Conservation (phyloP, 2,329 filamentous ascomycete genomes). For the Pseudogymnoascus sp. region DNA sequence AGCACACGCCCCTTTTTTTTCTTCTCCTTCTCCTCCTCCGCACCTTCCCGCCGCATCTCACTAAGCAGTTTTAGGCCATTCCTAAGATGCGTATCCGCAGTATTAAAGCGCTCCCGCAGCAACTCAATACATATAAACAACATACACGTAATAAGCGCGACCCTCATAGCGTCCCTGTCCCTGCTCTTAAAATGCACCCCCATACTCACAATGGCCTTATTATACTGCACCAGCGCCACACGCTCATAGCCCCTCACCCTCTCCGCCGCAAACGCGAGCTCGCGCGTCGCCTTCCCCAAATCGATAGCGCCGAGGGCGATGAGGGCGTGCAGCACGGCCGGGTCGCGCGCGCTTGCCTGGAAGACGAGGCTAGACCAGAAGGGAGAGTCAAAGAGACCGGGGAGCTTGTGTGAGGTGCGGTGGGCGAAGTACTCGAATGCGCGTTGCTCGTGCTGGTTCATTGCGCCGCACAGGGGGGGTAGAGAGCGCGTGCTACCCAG, state of each 20-base stretch:
- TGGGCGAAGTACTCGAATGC: slow-evolving; percentile 41
- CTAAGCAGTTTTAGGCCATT: slow-evolving; percentile 35
- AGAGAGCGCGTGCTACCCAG: slow-evolving; percentile 31
- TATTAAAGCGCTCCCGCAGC: slow-evolving; percentile 36
- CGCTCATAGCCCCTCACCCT: slow-evolving; percentile 20
- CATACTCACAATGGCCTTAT: slow-evolving; percentile 39
- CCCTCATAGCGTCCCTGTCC: slow-evolving; percentile 25
- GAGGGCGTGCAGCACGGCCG: slow-evolving; percentile 33
- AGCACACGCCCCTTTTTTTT: not conserved
- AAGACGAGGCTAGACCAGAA: slow-evolving; percentile 35
- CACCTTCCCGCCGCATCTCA: slow-evolving; percentile 15
- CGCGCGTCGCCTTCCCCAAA: not conserved
- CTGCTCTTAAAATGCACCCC: slow-evolving; percentile 29
- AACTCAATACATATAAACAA: slow-evolving; percentile 47
- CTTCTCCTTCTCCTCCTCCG: not conserved
- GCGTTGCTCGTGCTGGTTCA: slow-evolving; percentile 30
- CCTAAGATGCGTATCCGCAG: slow-evolving; percentile 35
- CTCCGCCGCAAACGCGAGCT: slow-evolving; percentile 23
- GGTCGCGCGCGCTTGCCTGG: slow-evolving; percentile 31
- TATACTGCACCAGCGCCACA: slow-evolving; percentile 41
- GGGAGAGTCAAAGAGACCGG: slow-evolving; percentile 31
- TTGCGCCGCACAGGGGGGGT: slow-evolving; percentile 25
- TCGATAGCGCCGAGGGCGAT: slow-evolving; percentile 36
- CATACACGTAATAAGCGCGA: slow-evolving; percentile 38
- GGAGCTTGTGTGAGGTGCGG: slow-evolving; percentile 36